Percentiles rank a stretch among this genome's conserved stretches.
These are phyloP conservation scores for Neocucurbitaria cava DNA, from an alignment of 2,329 filamentous ascomycete species.

Conservation along the genomic window DNA sequence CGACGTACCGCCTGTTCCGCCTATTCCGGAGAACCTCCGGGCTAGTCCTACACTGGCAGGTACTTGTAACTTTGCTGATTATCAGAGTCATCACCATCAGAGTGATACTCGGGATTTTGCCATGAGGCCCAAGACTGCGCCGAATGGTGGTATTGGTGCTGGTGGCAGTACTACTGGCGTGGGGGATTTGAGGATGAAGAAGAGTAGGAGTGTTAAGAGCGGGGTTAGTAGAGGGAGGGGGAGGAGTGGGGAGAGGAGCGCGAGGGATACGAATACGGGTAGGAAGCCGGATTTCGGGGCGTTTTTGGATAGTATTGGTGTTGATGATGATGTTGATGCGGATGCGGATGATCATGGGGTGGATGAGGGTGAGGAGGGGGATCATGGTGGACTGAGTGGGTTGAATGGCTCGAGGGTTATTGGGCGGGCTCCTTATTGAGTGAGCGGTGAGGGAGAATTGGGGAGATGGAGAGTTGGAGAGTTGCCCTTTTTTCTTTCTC, in stretches of 20 bases:
- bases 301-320: slow-evolving; percentile 46
- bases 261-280: slow-evolving; percentile 4
- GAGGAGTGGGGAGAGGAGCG: slow-evolving; percentile 26
- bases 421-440: slow-evolving; percentile 38
- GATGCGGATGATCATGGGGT: slow-evolving; percentile 9
- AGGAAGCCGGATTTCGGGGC: slow-evolving; percentile 39
- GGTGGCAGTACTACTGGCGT: too few relatives aligned
- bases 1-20: slow-evolving; percentile 42
- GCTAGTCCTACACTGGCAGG: slow-evolving; percentile 9
- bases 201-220: slow-evolving; percentile 37
- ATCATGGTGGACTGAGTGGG: too few relatives aligned
- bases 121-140: slow-evolving; percentile 30
- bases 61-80: slow-evolving; percentile 15
- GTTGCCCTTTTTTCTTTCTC: too few relatives aligned
- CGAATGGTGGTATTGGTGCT: slow-evolving; percentile 14
- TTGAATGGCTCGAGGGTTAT: slow-evolving; percentile 11
- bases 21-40: slow-evolving; percentile 39
- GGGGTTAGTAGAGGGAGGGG: slow-evolving; percentile 24
- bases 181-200: too few relatives aligned
- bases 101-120: slow-evolving; percentile 18
- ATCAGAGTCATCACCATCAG: too few relatives aligned
- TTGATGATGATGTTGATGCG: slow-evolving; percentile 28
- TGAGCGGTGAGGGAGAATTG: not conserved
- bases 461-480: not conserved
- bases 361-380: too few relatives aligned